Evolutionary conservation across 441 rosid genomes (phyloP), one percentile per base, ranked within the genome.

Genomic region (Bocquillonia castaneifolia): DNA sequence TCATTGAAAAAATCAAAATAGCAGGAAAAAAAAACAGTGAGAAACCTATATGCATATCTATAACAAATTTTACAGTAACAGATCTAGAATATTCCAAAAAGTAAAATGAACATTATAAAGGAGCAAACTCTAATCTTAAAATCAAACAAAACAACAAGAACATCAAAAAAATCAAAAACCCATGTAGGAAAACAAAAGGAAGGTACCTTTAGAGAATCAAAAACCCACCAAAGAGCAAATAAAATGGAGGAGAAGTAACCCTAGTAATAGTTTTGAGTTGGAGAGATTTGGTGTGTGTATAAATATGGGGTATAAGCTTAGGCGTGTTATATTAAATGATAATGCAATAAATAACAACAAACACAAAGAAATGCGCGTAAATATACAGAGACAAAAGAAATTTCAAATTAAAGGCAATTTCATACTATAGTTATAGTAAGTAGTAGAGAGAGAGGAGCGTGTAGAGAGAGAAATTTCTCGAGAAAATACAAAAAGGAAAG

Each of bases 331-430:
- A n/a, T 26, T 65, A 31, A 56, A 47, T 51, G 60, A 17, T 15
- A 54, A 34, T 20, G 79, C 59, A 72, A 71, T 67, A 74, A 84
- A 75, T 77, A 60, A 68, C 42, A 31, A 67, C 47, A 65, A 72
- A 72, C 45, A 59, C 55, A 58, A 54, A 64, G 50, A 57, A 74
- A 68, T 74, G 74, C 83, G 85, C 83, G 80, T 82, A 40, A 59
- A 66, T 52, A 39, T 12, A 37, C 26, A 59, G 68, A 62, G 58
- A 47, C 29, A 14, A 2, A 29, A 0, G 63, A 74, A 56, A 63
- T 76, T 87, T 87, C 86, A 82, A 87, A 87, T 79, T 82, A 87
- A 82, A 82, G 83, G 76, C 56, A 72, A 60, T 50, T 26, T 4
- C 22, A 39, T 7, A 68, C 66, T 70, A 51, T 25, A 42, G 59